A percentile compares a stretch with the other conserved stretches of the same genome.
Conservation (phyloP, 2,329 filamentous ascomycete genomes). For the Furcasterigmium sp. region DNA sequence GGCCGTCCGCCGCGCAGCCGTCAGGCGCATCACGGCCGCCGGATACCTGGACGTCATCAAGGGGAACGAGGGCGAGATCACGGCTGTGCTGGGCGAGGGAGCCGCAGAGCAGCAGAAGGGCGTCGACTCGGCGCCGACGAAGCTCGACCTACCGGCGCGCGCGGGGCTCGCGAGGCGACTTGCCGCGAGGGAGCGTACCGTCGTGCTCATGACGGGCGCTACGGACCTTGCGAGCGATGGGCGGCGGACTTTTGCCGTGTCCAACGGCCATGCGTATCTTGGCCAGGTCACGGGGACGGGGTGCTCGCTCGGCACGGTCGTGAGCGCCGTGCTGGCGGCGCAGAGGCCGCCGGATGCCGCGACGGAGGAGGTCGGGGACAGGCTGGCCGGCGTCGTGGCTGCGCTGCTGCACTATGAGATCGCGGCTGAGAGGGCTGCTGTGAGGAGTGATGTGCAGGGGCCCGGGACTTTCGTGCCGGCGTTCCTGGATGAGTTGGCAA, state of each 20-base stretch:
- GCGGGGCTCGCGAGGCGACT: slow-evolving; percentile 59
- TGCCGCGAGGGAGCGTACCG: slow-evolving; percentile 61
- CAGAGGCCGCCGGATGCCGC: slow-evolving; percentile 21
- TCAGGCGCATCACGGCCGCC: slow-evolving; percentile 62
- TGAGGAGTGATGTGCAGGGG: slow-evolving; percentile 60
- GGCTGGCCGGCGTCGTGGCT: slow-evolving; percentile 67
- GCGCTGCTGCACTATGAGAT: slow-evolving; percentile 73
- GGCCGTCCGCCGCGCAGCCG: slow-evolving; percentile 60
- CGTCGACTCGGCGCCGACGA: slow-evolving; percentile 70
- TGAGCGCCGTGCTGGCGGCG: slow-evolving; percentile 70
- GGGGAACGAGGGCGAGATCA: slow-evolving; percentile 87
- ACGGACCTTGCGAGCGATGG: slow-evolving; percentile 78
- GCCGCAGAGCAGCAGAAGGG: slow-evolving; percentile 60
- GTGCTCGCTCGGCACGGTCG: slow-evolving; percentile 76
- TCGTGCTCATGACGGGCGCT: slow-evolving; percentile 78
- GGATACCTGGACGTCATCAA: slow-evolving; percentile 89
- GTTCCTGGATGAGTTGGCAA: slow-evolving; percentile 69
- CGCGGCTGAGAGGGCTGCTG: slow-evolving; percentile 64
- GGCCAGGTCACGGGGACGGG: slow-evolving; percentile 73
- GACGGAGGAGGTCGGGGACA: slow-evolving; percentile 39
- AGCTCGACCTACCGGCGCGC: slow-evolving; percentile 38
- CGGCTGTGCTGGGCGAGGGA: slow-evolving; percentile 57
- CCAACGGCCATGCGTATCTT: slow-evolving; percentile 71
- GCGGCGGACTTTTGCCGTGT: slow-evolving; percentile 56
- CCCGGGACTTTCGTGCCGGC: slow-evolving; percentile 84